Evolutionary conservation across 371 early-diverging fungal genomes (phyloP).

Genomic region (Batrachochytrium dendrobatidis): DNA sequence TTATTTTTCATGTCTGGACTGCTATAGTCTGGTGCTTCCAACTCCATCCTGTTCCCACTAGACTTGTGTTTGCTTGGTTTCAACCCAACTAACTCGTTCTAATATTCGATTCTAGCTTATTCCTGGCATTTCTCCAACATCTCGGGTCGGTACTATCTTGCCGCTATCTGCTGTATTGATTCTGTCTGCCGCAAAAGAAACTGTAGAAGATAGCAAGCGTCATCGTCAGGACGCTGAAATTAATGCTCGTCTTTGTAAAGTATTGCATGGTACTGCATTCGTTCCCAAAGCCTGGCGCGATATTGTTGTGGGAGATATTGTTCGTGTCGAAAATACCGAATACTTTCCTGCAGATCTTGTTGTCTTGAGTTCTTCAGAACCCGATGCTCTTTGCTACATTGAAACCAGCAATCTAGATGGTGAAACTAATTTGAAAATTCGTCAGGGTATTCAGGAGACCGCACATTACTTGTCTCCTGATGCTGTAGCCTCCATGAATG

Average conservation of each 20-base stretch:
- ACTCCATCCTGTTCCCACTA: too few relatives aligned
- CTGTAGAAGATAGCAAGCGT: conserved; percentile 83
- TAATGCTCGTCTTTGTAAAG: conserved; percentile 53
- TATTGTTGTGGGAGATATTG: conserved; percentile 68
- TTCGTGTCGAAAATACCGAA: conserved; percentile 62
- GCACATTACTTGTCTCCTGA: conserved; percentile 25
- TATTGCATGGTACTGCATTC: conserved; percentile 41
- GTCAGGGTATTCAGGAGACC: conserved; percentile 43
- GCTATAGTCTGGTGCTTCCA: too few relatives aligned
- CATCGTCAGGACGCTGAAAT: conserved; percentile 58
- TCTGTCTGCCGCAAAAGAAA: conserved; percentile 92
- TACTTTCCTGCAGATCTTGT: conserved; percentile 77
- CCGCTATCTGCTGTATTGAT: conserved; percentile 85
- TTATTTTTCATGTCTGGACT: too few relatives aligned
- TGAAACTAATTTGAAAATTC: conserved; percentile 70
- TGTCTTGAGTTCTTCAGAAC: conserved; percentile 51
- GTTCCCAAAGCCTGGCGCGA: conserved; percentile 46
- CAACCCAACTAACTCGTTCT: neutral
- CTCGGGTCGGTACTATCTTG: conserved; percentile 81
- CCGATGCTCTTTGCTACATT: conserved; percentile 55
- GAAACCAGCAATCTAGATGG: conserved; percentile 72
- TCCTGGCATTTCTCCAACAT: conserved; percentile 61
- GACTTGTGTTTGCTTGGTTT: too few relatives aligned
- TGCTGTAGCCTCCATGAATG: conserved; percentile 21
- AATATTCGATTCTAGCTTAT: conserved; percentile 18